Conservation (phyloP, 305 asterid species). For the Solanum hybrid region DNA sequence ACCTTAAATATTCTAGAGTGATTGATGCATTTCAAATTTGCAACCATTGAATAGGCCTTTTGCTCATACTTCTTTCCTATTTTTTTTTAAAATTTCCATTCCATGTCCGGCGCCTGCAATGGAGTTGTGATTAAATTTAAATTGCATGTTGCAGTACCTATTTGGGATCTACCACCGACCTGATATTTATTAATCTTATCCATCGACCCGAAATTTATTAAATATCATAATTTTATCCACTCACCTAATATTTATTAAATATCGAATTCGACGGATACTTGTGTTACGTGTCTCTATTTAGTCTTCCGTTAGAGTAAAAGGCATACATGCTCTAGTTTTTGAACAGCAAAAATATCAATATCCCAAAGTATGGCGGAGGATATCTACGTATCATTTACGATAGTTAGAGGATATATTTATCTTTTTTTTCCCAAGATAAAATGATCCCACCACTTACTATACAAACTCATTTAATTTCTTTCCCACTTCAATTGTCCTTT, state of each 20-base stretch:
- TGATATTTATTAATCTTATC: no score
- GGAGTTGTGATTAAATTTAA: no score
- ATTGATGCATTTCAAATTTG: background rate
- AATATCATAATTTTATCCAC: no score
- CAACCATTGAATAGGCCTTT: background rate
- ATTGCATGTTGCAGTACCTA: fast-evolving
- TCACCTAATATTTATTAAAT: fast-evolving
- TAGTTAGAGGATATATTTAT: no score
- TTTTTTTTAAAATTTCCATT: no score
- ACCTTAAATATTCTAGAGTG: background rate
- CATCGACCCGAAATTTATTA: fast-evolving
- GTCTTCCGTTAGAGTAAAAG: fast-evolving
- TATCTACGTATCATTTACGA: no score
- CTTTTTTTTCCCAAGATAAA: no score
- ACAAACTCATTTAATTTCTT: background rate
- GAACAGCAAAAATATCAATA: fast-evolving
- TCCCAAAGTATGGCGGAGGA: fast-evolving
- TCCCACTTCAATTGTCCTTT: background rate
- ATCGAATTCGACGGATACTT: no score
- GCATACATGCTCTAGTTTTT: background rate
- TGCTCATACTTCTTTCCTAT: background rate
- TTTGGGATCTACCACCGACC: background rate
- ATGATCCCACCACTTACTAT: background rate
- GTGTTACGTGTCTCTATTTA: no score
- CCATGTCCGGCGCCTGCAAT: fast-evolving